Evolutionary conservation across 352 stramenopile genomes (phyloP).

Genomic region (Pythium biforme): DNA sequence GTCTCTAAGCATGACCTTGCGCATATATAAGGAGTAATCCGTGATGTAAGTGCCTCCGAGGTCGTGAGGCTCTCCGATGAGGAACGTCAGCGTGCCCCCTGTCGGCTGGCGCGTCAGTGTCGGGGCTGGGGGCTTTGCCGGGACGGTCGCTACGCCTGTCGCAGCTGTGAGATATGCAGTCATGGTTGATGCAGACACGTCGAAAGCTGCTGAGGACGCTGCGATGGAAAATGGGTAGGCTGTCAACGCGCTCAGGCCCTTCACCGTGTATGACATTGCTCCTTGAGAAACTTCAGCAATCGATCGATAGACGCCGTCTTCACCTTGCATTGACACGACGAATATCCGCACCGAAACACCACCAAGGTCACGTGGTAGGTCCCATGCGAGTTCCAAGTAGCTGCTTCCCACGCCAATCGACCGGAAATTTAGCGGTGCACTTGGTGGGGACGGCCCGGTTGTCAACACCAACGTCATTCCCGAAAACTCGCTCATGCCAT

Average conservation of each 20-base stretch:
- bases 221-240: slow-evolving; percentile 35
- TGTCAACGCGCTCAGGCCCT: slow-evolving; percentile 36
- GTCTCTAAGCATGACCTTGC: neutral
- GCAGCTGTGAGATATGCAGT: slow-evolving; percentile 16
- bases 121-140: slow-evolving; percentile 22
- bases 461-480: slow-evolving; percentile 28
- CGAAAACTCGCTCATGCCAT: slow-evolving; percentile 41
- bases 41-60: slow-evolving; percentile 37
- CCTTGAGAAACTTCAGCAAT: neutral
- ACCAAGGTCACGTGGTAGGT: slow-evolving; percentile 35
- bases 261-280: slow-evolving; percentile 14
- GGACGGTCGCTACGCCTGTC: slow-evolving; percentile 28
- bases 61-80: slow-evolving; percentile 29
- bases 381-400: slow-evolving; percentile 36
- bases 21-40: slow-evolving; percentile 39
- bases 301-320: slow-evolving; percentile 2
- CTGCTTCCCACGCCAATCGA: slow-evolving; percentile 15
- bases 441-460: slow-evolving; percentile 31
- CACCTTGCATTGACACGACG: slow-evolving; percentile 15
- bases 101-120: slow-evolving; percentile 2
- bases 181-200: neutral
- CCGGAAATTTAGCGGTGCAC: slow-evolving; percentile 24
- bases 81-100: slow-evolving; percentile 39
- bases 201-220: slow-evolving; percentile 28
- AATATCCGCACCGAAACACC: slow-evolving; percentile 34